Conservation (phyloP, 1,139 yeast species). For the Candida tunisiensis region DNA sequence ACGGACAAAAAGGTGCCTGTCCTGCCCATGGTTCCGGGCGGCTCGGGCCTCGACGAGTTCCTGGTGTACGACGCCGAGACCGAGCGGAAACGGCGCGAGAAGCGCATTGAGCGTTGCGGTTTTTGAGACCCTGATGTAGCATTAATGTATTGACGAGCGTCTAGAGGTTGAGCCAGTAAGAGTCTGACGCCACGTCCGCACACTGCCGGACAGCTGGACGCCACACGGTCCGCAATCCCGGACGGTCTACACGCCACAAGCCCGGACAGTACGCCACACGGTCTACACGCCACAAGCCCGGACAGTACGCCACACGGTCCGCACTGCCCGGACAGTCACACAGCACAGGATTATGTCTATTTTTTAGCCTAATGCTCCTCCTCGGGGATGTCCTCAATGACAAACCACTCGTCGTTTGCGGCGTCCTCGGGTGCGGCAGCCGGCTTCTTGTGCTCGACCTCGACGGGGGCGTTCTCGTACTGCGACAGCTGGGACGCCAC, state of each 20-base stretch:
- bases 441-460: slow-evolving; percentile 25
- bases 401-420: slow-evolving; percentile 49
- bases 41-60: slow-evolving; percentile 87
- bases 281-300: too few relatives aligned
- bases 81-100: slow-evolving; percentile 54
- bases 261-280: too few relatives aligned
- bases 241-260: too few relatives aligned
- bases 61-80: slow-evolving; percentile 69
- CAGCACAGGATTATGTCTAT: slow-evolving; percentile 1
- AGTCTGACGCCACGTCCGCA: too few relatives aligned
- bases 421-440: slow-evolving; percentile 27
- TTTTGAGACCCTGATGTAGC: too few relatives aligned
- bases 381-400: slow-evolving; percentile 46
- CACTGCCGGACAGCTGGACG: too few relatives aligned
- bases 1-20: slow-evolving; percentile 97
- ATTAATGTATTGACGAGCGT: too few relatives aligned
- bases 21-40: slow-evolving; percentile 96
- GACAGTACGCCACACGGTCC: too few relatives aligned
- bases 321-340: too few relatives aligned
- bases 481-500: slow-evolving; percentile 58
- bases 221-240: too few relatives aligned
- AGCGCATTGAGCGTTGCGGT: slow-evolving; percentile 15
- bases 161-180: too few relatives aligned
- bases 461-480: slow-evolving; percentile 65
- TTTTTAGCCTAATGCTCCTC: slow-evolving; percentile 42